Base-by-base conservation (phyloP, 371 early-diverging fungal species). In the Mucor indicus region DNA sequence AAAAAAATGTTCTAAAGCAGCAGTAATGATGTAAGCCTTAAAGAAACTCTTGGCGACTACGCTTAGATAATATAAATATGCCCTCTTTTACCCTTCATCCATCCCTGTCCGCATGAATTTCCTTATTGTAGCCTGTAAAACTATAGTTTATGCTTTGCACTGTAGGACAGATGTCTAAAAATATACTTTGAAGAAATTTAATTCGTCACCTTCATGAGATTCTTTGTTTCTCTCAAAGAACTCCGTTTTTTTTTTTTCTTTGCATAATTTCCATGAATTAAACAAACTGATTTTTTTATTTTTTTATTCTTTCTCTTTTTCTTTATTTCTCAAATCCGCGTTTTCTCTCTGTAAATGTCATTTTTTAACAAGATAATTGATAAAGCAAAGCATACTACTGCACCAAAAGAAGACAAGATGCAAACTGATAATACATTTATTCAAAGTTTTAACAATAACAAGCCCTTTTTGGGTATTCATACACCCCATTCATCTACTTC, bases 401-500 rank as follows among this genome's bases (percentile, higher is more conserved):
- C 30, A 55, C n/a, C 30, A 39, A 55, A 24, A 27, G 5, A n/a
- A n/a, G 16, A 17, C 15, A 37, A 31, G 25, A 24, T 30, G 25
- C 20, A 36, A 29, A 37, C 6, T 29, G 6, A 29, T 29, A 9
- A 48, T 30, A 6, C 35, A 35, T 24, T 25, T 19, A n/a, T 22
- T 39, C 9, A 21, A 38, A 11, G 30, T 20, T 16, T 38, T 21
- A 13, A 23, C 11, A 15, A 31, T 42, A 33, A 47, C 36, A 42
- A 16, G 27, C 4, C 50, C 24, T 38, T 25, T 31, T 38, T 32
- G 8, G 44, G 38, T 33, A 24, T 50, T 8, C 41, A 49, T 20
- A 56, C 56, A 29, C 56, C 56, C 5, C 56, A 56, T 23, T 50
- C 56, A 4, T 56, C 56, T 8, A 50, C 56, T 19, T 56, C 50